Evolutionary conservation across 768 basidiomycete species (phyloP).

Genomic region (Leccinum barrowsii): DNA sequence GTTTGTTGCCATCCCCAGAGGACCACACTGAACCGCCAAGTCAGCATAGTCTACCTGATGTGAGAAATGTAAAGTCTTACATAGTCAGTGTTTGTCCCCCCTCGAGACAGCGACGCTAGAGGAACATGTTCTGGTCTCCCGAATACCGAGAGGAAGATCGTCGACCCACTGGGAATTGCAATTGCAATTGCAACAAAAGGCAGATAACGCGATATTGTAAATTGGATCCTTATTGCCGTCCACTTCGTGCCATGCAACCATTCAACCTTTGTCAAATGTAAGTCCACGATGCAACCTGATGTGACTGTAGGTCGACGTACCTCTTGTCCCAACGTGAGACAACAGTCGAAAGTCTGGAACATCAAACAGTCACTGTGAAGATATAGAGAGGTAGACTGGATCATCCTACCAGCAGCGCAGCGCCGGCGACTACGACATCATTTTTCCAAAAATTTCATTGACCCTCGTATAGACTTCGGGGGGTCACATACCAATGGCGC

Average conservation of each 20-base stretch:
- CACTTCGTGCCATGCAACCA: conserved; percentile 18
- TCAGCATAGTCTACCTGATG: background rate
- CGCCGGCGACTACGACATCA: conserved; percentile 6
- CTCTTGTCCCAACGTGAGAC: conserved; percentile 14
- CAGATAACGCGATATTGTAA: conserved; percentile 19
- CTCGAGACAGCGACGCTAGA: conserved; percentile 5
- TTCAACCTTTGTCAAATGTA: conserved; percentile 8
- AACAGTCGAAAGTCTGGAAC: conserved; percentile 15
- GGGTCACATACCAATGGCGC: conserved; percentile 8
- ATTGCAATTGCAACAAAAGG: conserved; percentile 16
- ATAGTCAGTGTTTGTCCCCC: conserved; percentile 1
- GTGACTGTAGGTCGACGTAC: background rate
- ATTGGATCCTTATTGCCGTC: conserved; percentile 17
- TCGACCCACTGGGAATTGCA: conserved; percentile 10
- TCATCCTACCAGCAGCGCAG: conserved; percentile 12
- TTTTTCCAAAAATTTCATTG: background rate
- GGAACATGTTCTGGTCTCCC: background rate
- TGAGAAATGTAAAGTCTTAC: background rate
- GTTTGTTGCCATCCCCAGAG: conserved; percentile 8
- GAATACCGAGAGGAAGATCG: background rate
- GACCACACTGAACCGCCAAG: conserved; percentile 7
- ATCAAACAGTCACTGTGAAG: background rate
- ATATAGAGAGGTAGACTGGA: background rate
- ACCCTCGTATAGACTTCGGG: background rate
- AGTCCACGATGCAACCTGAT: background rate